A percentile compares a stretch with the other conserved stretches of the same genome.
These are phyloP conservation scores for Sanghuangporus sanghuang DNA, from an alignment of 1,284 basidiomycete species.

Conservation along the genomic window DNA sequence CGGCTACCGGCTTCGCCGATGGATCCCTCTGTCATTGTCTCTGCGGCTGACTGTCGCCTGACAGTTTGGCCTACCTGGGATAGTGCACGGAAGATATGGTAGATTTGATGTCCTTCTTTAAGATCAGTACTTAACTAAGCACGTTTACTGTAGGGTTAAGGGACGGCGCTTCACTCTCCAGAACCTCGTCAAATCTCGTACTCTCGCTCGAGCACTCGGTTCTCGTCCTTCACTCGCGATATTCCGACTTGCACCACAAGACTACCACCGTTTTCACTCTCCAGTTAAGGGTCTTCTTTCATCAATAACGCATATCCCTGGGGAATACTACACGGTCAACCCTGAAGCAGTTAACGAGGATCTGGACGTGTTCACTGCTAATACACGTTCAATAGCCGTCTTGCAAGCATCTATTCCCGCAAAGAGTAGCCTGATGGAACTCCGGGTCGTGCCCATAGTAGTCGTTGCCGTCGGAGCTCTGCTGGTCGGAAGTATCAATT, in stretches of 20 bases:
- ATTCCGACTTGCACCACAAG: conserved; percentile 46
- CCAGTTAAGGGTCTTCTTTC: conserved; percentile 38
- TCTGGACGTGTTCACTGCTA: conserved; percentile 40
- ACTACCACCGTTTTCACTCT: conserved; percentile 53
- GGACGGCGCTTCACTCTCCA: conserved; percentile 44
- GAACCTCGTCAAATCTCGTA: conserved; percentile 34
- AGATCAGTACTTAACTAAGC: neutral
- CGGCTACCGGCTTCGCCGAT: conserved; percentile 39
- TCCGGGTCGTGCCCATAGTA: conserved; percentile 20
- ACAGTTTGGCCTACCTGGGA: conserved; percentile 40
- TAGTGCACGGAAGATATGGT: conserved; percentile 42
- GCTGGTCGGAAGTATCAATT: conserved; percentile 25
- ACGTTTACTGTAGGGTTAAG: conserved; percentile 37
- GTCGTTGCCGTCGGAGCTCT: conserved; percentile 27
- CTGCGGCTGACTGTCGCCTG: conserved; percentile 47
- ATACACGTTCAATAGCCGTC: conserved; percentile 28
- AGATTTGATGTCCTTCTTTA: conserved; percentile 5
- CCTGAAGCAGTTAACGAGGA: conserved; percentile 47
- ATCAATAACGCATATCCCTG: conserved; percentile 25
- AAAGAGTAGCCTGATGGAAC: neutral
- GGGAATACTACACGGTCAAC: conserved; percentile 35
- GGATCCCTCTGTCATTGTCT: conserved; percentile 36
- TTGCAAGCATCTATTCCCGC: neutral
- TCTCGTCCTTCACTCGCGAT: conserved; percentile 32
- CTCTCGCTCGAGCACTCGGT: conserved; percentile 22